Base-by-base conservation (phyloP, 2,329 filamentous ascomycete species). In the Clonostachys rhizophaga region DNA sequence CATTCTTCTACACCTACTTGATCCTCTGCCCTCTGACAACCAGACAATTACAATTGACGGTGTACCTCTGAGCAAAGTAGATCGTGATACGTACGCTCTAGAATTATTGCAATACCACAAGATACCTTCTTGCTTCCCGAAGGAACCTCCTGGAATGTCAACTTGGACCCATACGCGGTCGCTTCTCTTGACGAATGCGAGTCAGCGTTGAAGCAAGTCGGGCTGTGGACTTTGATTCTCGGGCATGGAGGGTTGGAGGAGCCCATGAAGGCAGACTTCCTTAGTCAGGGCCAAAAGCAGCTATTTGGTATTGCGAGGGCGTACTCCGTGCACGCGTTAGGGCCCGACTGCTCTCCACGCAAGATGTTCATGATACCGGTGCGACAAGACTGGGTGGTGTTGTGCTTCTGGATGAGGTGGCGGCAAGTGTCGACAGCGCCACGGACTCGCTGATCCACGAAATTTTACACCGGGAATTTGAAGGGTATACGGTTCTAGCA, bases 241-340 rank as follows among this genome's bases (percentile, higher is more conserved):
- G 56, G 61, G 5, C 55, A 59, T 5, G 68, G 68, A 5, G 68
- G 68, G 1, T 50, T 72, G 0, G 51, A 55, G 4, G 57, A 57
- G 0, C 52, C 49, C 3, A 70, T 84, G 52, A 66, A 69, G n/a
- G 63, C 71, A 3, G 68, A 76, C 7, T 65, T 69, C 44, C 65
- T 83, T 7, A 76, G 72, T 6, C 72, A 76, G 35, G 84, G 84
- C 0, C 83, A 87, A 58, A 74, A 74, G 40, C 83, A 87, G 55
- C 68, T 87, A 0, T 83, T 87, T 53, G 81, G 76, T 51, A 70
- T 87, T 2, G 82, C 78, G 0, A 63, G 82, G 1, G 83, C 0
- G 68, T 86, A n/a, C 59, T 86, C 7, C 64, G 74, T 5, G 51
- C 59, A 8, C 46, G 54, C 11, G 67, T 71, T 8, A 24, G 47